Conservation (phyloP, 2,329 filamentous ascomycete genomes). For the Exserohilum rostratum region DNA sequence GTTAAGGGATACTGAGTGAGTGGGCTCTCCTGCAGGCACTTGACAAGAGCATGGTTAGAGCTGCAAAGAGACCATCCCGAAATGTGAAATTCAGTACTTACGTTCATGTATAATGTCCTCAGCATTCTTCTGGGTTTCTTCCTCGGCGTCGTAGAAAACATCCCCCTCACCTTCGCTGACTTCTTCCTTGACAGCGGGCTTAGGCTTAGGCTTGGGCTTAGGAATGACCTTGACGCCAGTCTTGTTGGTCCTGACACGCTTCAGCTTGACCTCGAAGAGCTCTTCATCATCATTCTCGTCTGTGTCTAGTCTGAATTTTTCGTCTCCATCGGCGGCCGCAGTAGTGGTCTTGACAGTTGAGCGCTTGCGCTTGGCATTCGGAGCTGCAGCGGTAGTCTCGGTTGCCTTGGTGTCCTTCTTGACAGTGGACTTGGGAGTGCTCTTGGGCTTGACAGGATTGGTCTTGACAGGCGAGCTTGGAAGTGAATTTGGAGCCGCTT, state of each 20-base stretch:
- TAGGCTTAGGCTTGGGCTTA: constrained; percentile 8
- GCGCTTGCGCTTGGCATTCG: constrained; percentile 32
- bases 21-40: not conserved
- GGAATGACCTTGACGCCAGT: not conserved
- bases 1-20: constrained; percentile 1
- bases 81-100: not conserved
- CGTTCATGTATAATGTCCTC: not conserved
- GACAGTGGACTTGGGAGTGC: constrained; percentile 2
- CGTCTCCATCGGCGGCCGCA: not conserved
- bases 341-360: constrained; percentile 11
- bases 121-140: not conserved
- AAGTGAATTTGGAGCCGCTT: constrained; percentile 3
- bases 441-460: constrained; percentile 3
- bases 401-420: constrained; percentile 9
- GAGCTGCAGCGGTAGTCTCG: not conserved
- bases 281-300: not conserved
- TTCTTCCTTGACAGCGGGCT: constrained; percentile 1
- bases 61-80: not conserved
- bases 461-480: not conserved
- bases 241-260: constrained; percentile 9
- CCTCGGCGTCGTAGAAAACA: constrained; percentile 13
- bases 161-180: not conserved
- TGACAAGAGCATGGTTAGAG: not conserved
- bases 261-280: constrained; percentile 1
- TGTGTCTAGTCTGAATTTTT: not conserved